A percentile compares a stretch with the other conserved stretches of the same genome.
These are phyloP conservation scores for Fusarium devonianum DNA, from an alignment of 2,329 filamentous ascomycete species.

Conservation along the genomic window DNA sequence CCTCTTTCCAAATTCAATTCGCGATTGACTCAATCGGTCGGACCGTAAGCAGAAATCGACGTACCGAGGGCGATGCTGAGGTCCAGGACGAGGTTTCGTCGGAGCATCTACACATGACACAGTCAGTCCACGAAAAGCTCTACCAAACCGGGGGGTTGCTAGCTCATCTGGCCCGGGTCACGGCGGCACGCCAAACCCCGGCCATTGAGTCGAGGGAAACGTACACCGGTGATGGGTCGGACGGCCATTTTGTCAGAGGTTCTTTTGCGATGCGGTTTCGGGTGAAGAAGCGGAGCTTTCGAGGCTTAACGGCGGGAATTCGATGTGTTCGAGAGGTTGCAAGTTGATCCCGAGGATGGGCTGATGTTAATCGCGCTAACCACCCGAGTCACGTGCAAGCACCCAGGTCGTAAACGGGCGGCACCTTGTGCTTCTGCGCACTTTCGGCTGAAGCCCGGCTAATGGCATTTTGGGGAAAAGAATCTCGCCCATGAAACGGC, in stretches of 20 bases:
- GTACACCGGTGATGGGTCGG: slow-evolving; percentile 66
- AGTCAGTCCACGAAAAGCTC: slow-evolving; percentile 47
- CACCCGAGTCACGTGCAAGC: slow-evolving; percentile 31
- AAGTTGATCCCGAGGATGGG: slow-evolving; percentile 43
- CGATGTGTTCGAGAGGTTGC: slow-evolving; percentile 38
- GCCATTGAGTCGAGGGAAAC: slow-evolving; percentile 50
- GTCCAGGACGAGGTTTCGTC: slow-evolving; percentile 65
- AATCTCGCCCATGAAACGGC: slow-evolving; percentile 33
- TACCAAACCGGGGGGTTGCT: slow-evolving; percentile 6
- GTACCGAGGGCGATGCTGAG: slow-evolving; percentile 63
- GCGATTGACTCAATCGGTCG: slow-evolving; percentile 10
- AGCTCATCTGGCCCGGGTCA: slow-evolving; percentile 30
- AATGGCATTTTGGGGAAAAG: slow-evolving; percentile 34
- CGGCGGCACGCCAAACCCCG: slow-evolving; percentile 13
- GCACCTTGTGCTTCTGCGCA: neutral
- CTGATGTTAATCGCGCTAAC: slow-evolving; percentile 49
- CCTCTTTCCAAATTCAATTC: slow-evolving; percentile 14
- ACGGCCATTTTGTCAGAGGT: slow-evolving; percentile 57
- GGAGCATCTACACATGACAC: slow-evolving; percentile 62
- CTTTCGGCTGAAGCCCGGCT: slow-evolving; percentile 40
- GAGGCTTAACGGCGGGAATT: slow-evolving; percentile 32
- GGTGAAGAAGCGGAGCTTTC: slow-evolving; percentile 33
- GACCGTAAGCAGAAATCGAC: slow-evolving; percentile 38
- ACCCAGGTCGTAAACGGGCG: slow-evolving; percentile 4
- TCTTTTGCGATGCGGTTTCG: slow-evolving; percentile 36